phyloP scores from a whole-genome alignment of 345 rosid genomes.

The Eucalyptus tenuipes region DNA sequence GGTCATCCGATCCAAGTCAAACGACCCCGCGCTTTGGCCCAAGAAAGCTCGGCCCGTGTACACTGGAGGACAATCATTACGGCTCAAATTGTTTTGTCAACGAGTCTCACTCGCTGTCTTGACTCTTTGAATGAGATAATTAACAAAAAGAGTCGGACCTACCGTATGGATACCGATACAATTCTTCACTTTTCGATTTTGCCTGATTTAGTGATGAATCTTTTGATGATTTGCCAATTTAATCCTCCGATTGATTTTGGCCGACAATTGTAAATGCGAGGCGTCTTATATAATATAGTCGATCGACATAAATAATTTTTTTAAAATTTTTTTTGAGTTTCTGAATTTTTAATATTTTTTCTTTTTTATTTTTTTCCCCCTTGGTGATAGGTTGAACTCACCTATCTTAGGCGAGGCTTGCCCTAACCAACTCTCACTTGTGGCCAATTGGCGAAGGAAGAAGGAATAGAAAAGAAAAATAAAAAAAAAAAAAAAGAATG shows the following conservation, averaged over 20 bases:
- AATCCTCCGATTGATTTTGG: rapidly evolving
- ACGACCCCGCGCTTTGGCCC: neutral
- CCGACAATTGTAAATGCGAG: rapidly evolving
- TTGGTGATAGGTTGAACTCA: neutral
- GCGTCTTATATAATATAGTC: rapidly evolving
- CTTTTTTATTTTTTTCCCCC: neutral
- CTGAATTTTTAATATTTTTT: neutral
- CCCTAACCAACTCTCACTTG: rapidly evolving
- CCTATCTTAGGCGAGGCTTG: neutral
- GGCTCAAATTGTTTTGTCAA: neutral
- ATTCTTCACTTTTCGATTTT: no score
- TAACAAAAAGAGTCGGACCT: neutral
- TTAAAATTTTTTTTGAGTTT: rapidly evolving
- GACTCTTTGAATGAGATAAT: neutral
- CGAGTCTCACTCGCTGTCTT: neutral
- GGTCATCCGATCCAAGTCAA: neutral
- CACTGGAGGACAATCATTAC: neutral
- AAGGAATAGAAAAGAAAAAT: neutral
- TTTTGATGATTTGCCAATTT: no score
- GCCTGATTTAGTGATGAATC: no score
- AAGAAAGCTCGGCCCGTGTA: neutral
- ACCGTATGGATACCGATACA: no score
- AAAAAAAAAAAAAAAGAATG: rapidly evolving
- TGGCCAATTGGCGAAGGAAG: neutral
- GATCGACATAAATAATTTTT: rapidly evolving